Base-by-base conservation (phyloP, 2,329 filamentous ascomycete genomes). In the Sporothrix luriei region DNA sequence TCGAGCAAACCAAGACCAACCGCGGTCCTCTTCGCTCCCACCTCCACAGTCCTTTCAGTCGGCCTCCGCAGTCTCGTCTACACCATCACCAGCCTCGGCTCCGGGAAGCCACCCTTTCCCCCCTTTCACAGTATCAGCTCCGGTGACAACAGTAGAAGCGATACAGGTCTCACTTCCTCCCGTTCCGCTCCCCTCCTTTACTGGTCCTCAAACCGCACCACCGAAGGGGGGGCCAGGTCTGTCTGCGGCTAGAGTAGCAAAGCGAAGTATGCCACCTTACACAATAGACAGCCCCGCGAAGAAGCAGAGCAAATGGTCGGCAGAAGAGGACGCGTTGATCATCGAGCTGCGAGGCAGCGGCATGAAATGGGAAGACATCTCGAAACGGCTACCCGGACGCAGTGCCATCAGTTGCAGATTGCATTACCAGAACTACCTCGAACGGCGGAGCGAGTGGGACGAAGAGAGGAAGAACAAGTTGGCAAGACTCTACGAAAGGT, bases 351-450 rank as follows among this genome's bases (percentile, higher is more conserved):
- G 94, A 70, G 92, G 93, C 49, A 90, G 90, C 75, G 92, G 92
- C 10, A 97, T 97, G 93, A 98, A 98, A 78, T 98, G 94, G 95
- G 94, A 98, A 78, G 94, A 98, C 79, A 97, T 98, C 76, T 96
- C 93, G 72, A 96, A 94, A 82, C 88, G 90, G 68, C 83, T 98
- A 65, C 94, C 93, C 2, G 94, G 94, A 72, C 88, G 95, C 75
- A 97, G 93, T 80, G 90, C 93, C 70, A 97, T 97, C 76, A 97
- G 93, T 75, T 98, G 94, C 79, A 90, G 94, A 55, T 84, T 98
- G 66, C 93, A 97, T 77, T 98, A 97, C 79, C 94, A 98, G 76
- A 99, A 99, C 78, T 98, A 98, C 78, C 87, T 97, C 68, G 95
- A 99, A 80, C 87, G 93, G 76, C 87, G 93, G 70, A 93, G 92